Evolutionary conservation across 139 green algal genomes (phyloP), one percentile per base, ranked within the genome.

Genomic region (Coccomyxa sp.): DNA sequence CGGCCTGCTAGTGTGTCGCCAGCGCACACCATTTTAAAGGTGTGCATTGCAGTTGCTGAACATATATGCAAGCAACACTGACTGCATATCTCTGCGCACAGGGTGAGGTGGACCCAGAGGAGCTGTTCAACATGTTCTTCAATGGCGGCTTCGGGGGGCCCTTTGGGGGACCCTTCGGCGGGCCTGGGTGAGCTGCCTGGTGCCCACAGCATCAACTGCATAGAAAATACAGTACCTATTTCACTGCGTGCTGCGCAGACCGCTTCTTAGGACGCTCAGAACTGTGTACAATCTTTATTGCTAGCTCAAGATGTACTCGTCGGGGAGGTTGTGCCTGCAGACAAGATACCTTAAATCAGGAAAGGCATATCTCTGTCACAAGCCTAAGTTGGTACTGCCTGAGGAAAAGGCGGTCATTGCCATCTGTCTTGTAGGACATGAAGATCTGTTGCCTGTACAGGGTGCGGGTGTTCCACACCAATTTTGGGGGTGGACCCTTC

Each of bases 61-160:
- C n/a, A n/a, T n/a, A n/a, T n/a, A n/a, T n/a, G n/a, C n/a, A n/a
- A n/a, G n/a, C n/a, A n/a, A n/a, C n/a, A n/a, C n/a, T n/a, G n/a
- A n/a, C n/a, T n/a, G n/a, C n/a, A n/a, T n/a, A 39, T 8, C 44
- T 38, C 55, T 70, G 75, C 50, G 79, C 31, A 1, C 29, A 78
- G 7, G 82, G 78, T 2, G 82, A 83, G 6, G 87, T 93, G 39
- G 86, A 91, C 64, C 79, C 89, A 3, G 84, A 92, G 22, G 89
- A 93, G 70, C 82, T 93, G 44, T 89, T 87, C 78, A 84, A 82
- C 85, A 90, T 89, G 87, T 92, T 93, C 81, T 93, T 93, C 50
- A 82, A 82, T 10, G 83, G 64, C 64, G 64, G 64, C 64, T 64
- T 64, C 27, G 50, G 50, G 18, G 50, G 50, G 50, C 2, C 50